Conservation (phyloP, 371 early-diverging fungal genomes). For the Haplosporangium sp. region DNA sequence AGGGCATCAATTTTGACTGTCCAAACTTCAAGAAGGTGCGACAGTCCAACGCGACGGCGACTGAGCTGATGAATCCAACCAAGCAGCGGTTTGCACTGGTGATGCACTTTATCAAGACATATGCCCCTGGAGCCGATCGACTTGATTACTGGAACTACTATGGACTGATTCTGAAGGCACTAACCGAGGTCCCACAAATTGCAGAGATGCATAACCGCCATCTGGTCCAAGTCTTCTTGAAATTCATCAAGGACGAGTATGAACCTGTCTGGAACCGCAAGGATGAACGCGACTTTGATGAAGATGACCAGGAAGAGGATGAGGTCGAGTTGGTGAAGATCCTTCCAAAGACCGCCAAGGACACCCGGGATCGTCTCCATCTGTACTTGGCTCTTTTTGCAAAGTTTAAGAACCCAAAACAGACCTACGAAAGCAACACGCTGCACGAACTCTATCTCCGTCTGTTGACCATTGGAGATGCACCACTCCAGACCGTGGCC, state of each 20-base stretch:
- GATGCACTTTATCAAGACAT: conserved; percentile 59
- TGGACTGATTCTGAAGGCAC: conserved; percentile 70
- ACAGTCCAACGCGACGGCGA: conserved; percentile 54
- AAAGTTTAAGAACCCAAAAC: conserved; percentile 75
- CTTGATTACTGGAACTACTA: conserved; percentile 85
- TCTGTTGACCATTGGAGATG: conserved; percentile 85
- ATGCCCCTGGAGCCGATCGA: conserved; percentile 61
- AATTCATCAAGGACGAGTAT: conserved; percentile 72
- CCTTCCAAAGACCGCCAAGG: conserved; percentile 58
- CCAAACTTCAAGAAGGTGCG: conserved; percentile 61
- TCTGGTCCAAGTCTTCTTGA: conserved; percentile 81
- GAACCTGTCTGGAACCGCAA: conserved; percentile 60
- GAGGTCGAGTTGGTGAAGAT: conserved; percentile 51
- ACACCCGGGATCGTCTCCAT: conserved; percentile 62
- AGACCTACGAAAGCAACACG: conserved; percentile 60
- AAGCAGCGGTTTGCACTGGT: conserved; percentile 56
- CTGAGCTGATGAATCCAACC: conserved; percentile 52
- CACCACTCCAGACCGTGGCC: conserved; percentile 79
- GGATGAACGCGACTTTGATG: conserved; percentile 56
- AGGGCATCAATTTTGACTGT: conserved; percentile 68
- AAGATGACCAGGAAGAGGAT: conserved; percentile 56
- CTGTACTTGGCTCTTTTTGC: conserved; percentile 81
- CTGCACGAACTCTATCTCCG: conserved; percentile 74
- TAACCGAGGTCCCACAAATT: conserved; percentile 73
- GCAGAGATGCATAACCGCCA: conserved; percentile 78